Percentiles rank a stretch among this genome's conserved stretches.
Evolutionary conservation across 345 rosid genomes (phyloP).

Genomic region (Hypericum perforatum): DNA sequence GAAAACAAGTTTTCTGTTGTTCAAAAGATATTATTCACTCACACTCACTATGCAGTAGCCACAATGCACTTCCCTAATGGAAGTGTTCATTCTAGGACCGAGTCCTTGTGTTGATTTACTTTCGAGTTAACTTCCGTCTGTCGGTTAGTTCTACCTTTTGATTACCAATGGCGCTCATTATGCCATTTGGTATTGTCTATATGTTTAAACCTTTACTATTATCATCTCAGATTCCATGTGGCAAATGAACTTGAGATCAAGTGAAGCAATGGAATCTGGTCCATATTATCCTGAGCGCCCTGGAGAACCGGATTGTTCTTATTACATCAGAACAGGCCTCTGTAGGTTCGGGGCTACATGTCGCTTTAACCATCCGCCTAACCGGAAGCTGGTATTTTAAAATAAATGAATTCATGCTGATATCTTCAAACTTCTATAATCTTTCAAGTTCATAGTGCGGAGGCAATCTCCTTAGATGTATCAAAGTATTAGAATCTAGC

Average conservation of each 20-base stretch:
- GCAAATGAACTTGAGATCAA: constrained; percentile 67
- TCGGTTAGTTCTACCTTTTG: too few species aligned
- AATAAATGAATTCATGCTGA: neutral
- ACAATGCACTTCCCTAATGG: too few species aligned
- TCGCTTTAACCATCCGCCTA: constrained; percentile 70
- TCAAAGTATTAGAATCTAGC: too few species aligned
- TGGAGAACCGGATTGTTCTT: constrained; percentile 95
- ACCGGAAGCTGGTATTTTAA: constrained; percentile 72
- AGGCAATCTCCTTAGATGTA: too few species aligned
- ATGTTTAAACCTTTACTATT: constrained; percentile 19
- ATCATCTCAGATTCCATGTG: constrained; percentile 69
- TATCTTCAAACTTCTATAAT: neutral
- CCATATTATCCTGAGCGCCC: constrained; percentile 79
- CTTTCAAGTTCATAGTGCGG: neutral
- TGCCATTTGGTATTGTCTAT: neutral
- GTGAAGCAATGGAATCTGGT: constrained; percentile 62
- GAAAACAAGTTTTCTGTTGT: too few species aligned
- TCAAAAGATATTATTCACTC: too few species aligned
- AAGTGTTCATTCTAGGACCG: too few species aligned
- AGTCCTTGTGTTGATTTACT: too few species aligned
- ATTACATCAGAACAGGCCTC: constrained; percentile 94
- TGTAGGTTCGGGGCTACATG: constrained; percentile 79
- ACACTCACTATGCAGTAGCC: too few species aligned
- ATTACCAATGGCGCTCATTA: too few species aligned
- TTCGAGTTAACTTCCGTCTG: too few species aligned